A percentile compares a stretch with the other conserved stretches of the same genome.
phyloP scores from a whole-genome alignment of 306 rosid genomes.

The Pyrus bretschneideri region DNA sequence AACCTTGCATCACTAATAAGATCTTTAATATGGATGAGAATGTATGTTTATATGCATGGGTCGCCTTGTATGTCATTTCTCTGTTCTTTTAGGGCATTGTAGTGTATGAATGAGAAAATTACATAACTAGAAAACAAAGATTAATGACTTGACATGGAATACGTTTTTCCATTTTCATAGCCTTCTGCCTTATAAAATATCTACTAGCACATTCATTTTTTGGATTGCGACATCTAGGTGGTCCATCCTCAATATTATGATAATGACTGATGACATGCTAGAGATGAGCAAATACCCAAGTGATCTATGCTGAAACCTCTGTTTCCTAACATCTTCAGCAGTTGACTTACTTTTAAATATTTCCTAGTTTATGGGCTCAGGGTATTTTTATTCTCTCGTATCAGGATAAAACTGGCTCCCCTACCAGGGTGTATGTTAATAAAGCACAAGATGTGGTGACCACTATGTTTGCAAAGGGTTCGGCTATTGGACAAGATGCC shows the following conservation, averaged over 20 bases:
- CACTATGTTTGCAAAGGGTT: constrained; percentile 68
- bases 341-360: neutral
- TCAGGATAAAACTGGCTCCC: constrained; percentile 40
- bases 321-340: neutral
- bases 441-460: constrained; percentile 81
- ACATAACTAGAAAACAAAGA: no score
- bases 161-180: neutral
- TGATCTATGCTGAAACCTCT: constrained; percentile 1
- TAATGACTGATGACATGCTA: neutral
- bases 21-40: neutral
- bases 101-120: no score
- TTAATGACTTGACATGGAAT: neutral
- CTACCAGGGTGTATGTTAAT: constrained; percentile 46
- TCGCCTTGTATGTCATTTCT: neutral
- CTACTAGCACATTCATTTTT: neutral
- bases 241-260: neutral
- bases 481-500: constrained; percentile 82
- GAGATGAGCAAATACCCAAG: neutral
- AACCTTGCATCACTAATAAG: neutral
- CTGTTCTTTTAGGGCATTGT: neutral
- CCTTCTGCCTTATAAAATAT: neutral
- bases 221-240: neutral
- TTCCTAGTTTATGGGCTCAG: constrained; percentile 6
- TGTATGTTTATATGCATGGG: neutral
- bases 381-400: constrained; percentile 12